Percentiles rank a stretch among this genome's conserved stretches.
Conservation (phyloP, 148 eudicot species). For the Vaccinium corymbosum region DNA sequence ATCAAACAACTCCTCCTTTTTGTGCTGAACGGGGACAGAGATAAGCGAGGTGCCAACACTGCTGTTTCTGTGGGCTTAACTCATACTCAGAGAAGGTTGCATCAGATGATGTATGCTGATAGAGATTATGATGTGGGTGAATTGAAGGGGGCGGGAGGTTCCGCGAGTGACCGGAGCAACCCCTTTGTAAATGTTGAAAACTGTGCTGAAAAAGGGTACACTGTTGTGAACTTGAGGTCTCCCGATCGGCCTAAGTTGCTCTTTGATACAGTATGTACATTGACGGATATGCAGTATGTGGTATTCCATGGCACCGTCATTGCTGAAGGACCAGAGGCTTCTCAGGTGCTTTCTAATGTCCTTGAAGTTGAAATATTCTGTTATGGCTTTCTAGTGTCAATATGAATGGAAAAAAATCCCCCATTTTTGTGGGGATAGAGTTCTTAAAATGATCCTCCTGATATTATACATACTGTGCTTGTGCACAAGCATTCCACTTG, state of each 20-base stretch:
- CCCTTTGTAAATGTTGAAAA: conserved; percentile 61
- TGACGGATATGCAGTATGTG: conserved; percentile 86
- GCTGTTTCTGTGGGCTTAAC: conserved; percentile 65
- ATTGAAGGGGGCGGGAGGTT: conserved; percentile 10
- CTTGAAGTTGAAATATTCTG: not conserved
- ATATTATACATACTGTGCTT: not conserved
- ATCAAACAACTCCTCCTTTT: conserved; percentile 71
- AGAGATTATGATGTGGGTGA: conserved; percentile 63
- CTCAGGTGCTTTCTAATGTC: conserved; percentile 46
- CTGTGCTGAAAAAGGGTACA: conserved; percentile 69
- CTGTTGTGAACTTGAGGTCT: conserved; percentile 67
- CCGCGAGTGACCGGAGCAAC: conserved; percentile 32
- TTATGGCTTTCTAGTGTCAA: not conserved
- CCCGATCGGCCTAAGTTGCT: conserved; percentile 80
- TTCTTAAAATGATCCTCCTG: not conserved
- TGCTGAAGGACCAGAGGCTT: conserved; percentile 78
- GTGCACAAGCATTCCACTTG: not conserved
- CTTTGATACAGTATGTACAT: conserved; percentile 75
- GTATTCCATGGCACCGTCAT: conserved; percentile 84
- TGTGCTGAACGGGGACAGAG: conserved; percentile 62
- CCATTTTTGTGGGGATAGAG: not conserved
- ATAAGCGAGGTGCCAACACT: conserved; percentile 65
- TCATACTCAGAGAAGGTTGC: conserved; percentile 79
- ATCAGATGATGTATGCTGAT: conserved; percentile 92
- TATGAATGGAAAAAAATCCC: not conserved